A percentile compares a stretch with the other conserved stretches of the same genome.
Evolutionary conservation across 257 asterid genomes (phyloP).

Genomic region (Solanum clarkiae): DNA sequence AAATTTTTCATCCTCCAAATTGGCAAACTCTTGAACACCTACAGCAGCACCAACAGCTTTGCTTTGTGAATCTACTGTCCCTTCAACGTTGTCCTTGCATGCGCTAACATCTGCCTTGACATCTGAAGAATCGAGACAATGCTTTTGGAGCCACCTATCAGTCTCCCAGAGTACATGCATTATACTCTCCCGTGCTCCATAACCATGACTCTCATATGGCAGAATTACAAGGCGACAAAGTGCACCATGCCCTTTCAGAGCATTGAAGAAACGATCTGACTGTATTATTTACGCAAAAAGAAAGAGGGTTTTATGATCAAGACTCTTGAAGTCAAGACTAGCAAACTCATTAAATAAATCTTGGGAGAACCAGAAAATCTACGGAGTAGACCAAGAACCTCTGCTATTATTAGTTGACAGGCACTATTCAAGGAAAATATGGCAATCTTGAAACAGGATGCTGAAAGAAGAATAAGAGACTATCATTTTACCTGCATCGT

Average conservation of each 20-base stretch:
- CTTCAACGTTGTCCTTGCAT: slow-evolving; percentile 7
- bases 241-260: slow-evolving; percentile 96
- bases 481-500: slow-evolving; percentile 77
- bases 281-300: slow-evolving; percentile 21
- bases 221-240: slow-evolving; percentile 83
- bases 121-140: slow-evolving; percentile 41
- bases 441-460: neutral
- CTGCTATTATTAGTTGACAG: neutral
- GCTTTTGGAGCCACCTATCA: slow-evolving; percentile 85
- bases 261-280: slow-evolving; percentile 90
- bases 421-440: neutral
- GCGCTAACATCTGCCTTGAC: slow-evolving; percentile 19
- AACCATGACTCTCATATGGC: slow-evolving; percentile 93
- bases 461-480: neutral
- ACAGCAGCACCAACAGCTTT: slow-evolving; percentile 55
- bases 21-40: slow-evolving; percentile 46
- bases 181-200: slow-evolving; percentile 92
- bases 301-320: neutral
- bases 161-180: slow-evolving; percentile 99
- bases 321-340: neutral
- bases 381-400: neutral
- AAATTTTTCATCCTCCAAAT: slow-evolving; percentile 17
- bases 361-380: neutral
- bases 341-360: neutral
- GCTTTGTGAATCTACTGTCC: slow-evolving; percentile 20